These are phyloP conservation scores for Apiospora malaysiana DNA, from an alignment of 2,329 filamentous ascomycete genomes.

Conservation along the genomic window DNA sequence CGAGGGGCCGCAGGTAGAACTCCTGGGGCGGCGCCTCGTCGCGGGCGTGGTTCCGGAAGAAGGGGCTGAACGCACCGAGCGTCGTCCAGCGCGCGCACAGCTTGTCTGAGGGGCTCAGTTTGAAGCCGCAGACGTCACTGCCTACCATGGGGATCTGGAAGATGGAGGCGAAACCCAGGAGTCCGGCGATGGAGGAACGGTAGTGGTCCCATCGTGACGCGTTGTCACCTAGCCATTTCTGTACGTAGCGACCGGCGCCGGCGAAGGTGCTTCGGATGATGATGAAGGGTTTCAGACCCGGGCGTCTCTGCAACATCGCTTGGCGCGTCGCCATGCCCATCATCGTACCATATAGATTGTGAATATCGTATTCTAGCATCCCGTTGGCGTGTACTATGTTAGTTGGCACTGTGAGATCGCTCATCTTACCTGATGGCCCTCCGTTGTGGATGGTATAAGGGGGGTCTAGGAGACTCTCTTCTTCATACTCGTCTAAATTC, in stretches of 20 bases:
- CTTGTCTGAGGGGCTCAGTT: not conserved
- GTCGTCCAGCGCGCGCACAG: constrained; percentile 4
- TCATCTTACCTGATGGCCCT: constrained; percentile 54
- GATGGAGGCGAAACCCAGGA: constrained; percentile 44
- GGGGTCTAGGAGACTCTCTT: not conserved
- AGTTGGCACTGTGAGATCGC: constrained; percentile 61
- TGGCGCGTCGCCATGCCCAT: constrained; percentile 71
- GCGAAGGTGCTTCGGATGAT: constrained; percentile 80
- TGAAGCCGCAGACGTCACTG: constrained; percentile 7
- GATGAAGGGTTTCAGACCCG: constrained; percentile 68
- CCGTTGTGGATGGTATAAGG: constrained; percentile 39
- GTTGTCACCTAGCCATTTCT: constrained; percentile 43
- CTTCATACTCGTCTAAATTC: constrained; percentile 43
- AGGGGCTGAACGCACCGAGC: not conserved
- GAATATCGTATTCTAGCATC: constrained; percentile 73
- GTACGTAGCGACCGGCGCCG: constrained; percentile 69
- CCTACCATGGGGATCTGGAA: constrained; percentile 18
- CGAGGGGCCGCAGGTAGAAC: constrained; percentile 71
- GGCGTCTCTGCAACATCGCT: constrained; percentile 71
- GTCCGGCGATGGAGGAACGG: not conserved
- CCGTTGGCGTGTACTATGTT: constrained; percentile 73
- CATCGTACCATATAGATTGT: constrained; percentile 79
- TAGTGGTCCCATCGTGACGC: constrained; percentile 12
- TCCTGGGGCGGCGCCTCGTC: constrained; percentile 60
- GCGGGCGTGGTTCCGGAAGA: constrained; percentile 1